These are phyloP conservation scores for Aspergillus texensis DNA, from an alignment of 2,329 filamentous ascomycete species.

Conservation along the genomic window DNA sequence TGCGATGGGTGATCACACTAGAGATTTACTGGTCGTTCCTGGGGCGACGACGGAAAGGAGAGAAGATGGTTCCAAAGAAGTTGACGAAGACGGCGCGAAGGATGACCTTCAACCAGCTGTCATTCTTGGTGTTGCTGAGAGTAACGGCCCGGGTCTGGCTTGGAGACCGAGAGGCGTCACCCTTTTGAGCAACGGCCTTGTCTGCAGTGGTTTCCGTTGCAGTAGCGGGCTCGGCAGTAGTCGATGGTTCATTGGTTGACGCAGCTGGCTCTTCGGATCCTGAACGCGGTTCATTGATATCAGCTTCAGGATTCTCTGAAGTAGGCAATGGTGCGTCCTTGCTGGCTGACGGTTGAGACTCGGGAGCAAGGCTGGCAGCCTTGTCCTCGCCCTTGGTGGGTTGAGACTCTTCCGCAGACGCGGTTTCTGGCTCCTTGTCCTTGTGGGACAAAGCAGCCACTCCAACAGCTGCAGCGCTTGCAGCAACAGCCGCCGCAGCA, in stretches of 20 bases:
- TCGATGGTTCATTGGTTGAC: slow-evolving; percentile 10
- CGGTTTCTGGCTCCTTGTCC: slow-evolving; percentile 17
- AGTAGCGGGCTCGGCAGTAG: slow-evolving; percentile 8
- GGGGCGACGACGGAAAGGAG: slow-evolving; percentile 41
- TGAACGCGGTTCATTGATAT: slow-evolving; percentile 1
- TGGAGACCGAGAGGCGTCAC: slow-evolving; percentile 33
- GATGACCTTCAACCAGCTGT: slow-evolving; percentile 45
- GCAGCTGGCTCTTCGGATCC: slow-evolving; percentile 15
- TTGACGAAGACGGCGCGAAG: slow-evolving; percentile 44
- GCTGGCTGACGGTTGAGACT: slow-evolving; percentile 26
- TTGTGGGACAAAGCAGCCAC: slow-evolving; percentile 23
- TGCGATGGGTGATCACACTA: slow-evolving; percentile 11
- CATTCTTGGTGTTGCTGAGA: slow-evolving; percentile 37
- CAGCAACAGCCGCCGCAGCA: slow-evolving; percentile 29
- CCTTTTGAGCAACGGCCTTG: slow-evolving; percentile 19
- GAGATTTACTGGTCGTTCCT: slow-evolving; percentile 30
- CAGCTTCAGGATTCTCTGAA: background rate
- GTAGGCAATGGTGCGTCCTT: background rate
- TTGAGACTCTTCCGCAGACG: slow-evolving; percentile 6
- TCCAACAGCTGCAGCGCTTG: slow-evolving; percentile 27
- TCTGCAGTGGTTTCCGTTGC: slow-evolving; percentile 15
- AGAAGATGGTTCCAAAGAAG: slow-evolving; percentile 44
- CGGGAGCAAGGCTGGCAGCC: slow-evolving; percentile 29
- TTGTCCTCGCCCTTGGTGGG: slow-evolving; percentile 21
- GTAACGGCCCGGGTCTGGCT: slow-evolving; percentile 44